A percentile compares a stretch with the other conserved stretches of the same genome.
Conservation (phyloP, 257 asterid species). For the Scutellaria barbata region DNA sequence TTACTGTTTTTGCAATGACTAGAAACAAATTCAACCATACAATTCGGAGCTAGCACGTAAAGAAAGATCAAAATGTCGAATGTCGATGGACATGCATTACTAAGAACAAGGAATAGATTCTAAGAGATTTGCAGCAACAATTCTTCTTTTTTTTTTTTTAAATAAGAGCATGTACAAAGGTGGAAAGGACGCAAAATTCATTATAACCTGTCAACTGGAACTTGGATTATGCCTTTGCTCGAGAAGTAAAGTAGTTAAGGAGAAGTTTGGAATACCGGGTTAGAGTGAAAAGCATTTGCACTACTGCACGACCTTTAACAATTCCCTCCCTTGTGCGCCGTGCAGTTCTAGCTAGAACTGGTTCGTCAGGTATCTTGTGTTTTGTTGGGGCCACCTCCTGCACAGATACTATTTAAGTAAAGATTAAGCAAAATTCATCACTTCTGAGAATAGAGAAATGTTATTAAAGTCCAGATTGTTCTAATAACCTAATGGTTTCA, state of each 20-base stretch:
- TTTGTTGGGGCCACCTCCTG: slow-evolving; percentile 61
- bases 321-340: slow-evolving; percentile 68
- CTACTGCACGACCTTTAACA: slow-evolving; percentile 62
- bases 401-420: slow-evolving; percentile 70
- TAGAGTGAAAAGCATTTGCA: slow-evolving; percentile 66
- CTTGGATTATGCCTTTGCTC: slow-evolving; percentile 51
- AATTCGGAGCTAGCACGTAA: background rate
- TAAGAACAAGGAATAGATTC: background rate
- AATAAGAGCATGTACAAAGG: slow-evolving; percentile 31
- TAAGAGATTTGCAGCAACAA: background rate
- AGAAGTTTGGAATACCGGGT: slow-evolving; percentile 53
- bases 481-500: slow-evolving; percentile 62
- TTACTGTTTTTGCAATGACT: background rate
- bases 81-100: slow-evolving; percentile 19
- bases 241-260: slow-evolving; percentile 53
- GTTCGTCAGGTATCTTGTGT: slow-evolving; percentile 47
- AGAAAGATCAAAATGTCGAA: slow-evolving; percentile 10
- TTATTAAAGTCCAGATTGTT: slow-evolving; percentile 9
- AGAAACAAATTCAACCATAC: background rate
- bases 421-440: slow-evolving; percentile 58
- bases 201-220: background rate
- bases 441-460: background rate
- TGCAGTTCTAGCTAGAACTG: slow-evolving; percentile 68
- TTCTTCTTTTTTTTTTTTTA: slow-evolving; percentile 1
- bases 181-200: slow-evolving; percentile 9